Conservation (phyloP, 2,329 filamentous ascomycete species). For the Rutstroemia sydowiana region DNA sequence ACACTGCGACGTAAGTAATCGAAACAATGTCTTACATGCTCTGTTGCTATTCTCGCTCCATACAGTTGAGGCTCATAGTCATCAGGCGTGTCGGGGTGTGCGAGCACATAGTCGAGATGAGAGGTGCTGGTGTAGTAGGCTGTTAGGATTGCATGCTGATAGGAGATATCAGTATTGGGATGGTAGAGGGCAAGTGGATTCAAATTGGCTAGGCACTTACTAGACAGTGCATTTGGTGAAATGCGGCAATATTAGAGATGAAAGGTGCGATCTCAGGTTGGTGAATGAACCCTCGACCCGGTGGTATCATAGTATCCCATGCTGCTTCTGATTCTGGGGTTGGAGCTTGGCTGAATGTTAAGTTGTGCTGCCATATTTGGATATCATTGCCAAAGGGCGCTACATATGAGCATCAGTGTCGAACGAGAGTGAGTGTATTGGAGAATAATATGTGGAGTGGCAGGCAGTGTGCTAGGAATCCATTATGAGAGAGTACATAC, state of each 20-base stretch:
- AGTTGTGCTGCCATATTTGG: not conserved
- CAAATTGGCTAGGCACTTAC: too few relatives aligned
- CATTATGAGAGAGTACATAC: not conserved
- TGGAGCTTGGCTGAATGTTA: not conserved
- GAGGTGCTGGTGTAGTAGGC: not conserved
- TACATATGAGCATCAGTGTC: not conserved
- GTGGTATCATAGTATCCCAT: not conserved
- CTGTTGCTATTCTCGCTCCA: not conserved
- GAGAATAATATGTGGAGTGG: too few relatives aligned
- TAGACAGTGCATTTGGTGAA: not conserved
- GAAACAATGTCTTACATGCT: not conserved
- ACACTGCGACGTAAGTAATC: not conserved
- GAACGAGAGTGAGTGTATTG: not conserved
- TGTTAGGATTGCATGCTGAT: not conserved
- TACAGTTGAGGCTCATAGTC: not conserved
- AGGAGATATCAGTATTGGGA: not conserved
- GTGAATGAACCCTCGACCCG: not conserved
- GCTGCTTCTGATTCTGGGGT: not conserved
- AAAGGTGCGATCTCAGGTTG: not conserved
- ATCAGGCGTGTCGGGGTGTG: not conserved
- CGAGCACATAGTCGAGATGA: not conserved
- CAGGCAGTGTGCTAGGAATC: too few relatives aligned
- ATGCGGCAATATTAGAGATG: not conserved
- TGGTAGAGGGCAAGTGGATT: not conserved
- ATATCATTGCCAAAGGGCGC: not conserved